These are phyloP conservation scores for Pleoardoris graminearum DNA, from an alignment of 2,329 filamentous ascomycete species.

Conservation along the genomic window DNA sequence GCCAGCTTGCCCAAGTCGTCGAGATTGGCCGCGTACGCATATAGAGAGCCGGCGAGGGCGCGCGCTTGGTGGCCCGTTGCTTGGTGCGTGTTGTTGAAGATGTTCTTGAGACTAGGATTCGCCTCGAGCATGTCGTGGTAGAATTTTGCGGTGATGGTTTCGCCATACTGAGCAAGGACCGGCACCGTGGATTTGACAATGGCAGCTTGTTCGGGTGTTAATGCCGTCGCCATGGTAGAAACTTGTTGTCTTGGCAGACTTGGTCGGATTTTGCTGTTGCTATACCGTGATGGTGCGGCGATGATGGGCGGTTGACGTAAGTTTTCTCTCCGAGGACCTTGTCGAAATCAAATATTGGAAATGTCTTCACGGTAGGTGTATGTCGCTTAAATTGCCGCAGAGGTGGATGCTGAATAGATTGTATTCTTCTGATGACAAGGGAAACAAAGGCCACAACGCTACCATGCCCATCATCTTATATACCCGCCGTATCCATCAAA, in stretches of 20 bases:
- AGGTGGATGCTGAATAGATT: neutral
- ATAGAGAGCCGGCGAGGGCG: conserved; percentile 70
- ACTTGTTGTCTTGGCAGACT: neutral
- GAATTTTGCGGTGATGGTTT: conserved; percentile 70
- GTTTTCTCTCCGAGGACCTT: neutral
- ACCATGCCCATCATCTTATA: neutral
- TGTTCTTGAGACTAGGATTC: conserved; percentile 67
- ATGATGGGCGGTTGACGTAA: neutral
- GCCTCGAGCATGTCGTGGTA: conserved; percentile 69
- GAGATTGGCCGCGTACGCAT: conserved; percentile 73
- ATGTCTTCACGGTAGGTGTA: neutral
- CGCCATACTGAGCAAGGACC: conserved; percentile 68
- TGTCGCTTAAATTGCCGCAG: neutral
- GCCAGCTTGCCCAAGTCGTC: conserved; percentile 65
- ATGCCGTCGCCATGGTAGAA: conserved; percentile 39
- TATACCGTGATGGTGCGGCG: neutral
- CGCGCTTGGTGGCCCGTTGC: conserved; percentile 67
- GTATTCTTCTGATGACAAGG: neutral
- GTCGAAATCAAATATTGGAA: neutral
- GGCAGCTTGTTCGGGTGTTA: conserved; percentile 64
- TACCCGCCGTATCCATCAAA: neutral
- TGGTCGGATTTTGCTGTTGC: neutral
- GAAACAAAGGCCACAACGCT: neutral
- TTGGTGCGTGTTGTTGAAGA: conserved; percentile 75
- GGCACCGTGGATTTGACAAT: conserved; percentile 73